These are phyloP conservation scores for Mycena olivaceomarginata DNA, from an alignment of 768 basidiomycete species.

Conservation along the genomic window DNA sequence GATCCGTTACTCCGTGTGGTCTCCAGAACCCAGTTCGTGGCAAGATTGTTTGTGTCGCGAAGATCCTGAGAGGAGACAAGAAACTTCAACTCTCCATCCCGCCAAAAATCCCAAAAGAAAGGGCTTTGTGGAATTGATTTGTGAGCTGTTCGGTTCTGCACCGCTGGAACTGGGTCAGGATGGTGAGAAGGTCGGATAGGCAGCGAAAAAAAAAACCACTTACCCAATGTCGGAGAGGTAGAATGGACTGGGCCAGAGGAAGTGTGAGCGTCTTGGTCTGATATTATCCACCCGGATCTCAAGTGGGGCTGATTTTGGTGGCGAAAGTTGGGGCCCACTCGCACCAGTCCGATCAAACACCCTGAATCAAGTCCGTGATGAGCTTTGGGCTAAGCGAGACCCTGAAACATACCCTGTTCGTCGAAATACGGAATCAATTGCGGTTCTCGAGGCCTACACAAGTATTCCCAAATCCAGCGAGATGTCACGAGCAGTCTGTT, in stretches of 20 bases:
- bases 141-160: no score
- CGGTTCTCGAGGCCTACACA: not conserved
- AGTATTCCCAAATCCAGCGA: not conserved
- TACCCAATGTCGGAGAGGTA: not conserved
- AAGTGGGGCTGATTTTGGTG: not conserved
- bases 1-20: not conserved
- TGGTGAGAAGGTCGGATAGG: not conserved
- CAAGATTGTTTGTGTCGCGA: not conserved
- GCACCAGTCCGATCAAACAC: not conserved
- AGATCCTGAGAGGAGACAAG: not conserved
- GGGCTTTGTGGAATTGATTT: not conserved
- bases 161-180: not conserved
- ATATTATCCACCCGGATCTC: not conserved
- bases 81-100: not conserved
- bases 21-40: conserved; percentile 6
- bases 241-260: no score
- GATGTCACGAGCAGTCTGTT: no score
- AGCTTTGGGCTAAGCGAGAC: not conserved
- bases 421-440: not conserved
- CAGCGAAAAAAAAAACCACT: not conserved
- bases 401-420: not conserved
- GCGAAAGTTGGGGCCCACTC: not conserved
- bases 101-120: conserved; percentile 8
- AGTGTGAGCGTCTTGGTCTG: no score
- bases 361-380: not conserved